Evolutionary conservation across 306 rosid species (phyloP).

Genomic region (Rosa chinensis): DNA sequence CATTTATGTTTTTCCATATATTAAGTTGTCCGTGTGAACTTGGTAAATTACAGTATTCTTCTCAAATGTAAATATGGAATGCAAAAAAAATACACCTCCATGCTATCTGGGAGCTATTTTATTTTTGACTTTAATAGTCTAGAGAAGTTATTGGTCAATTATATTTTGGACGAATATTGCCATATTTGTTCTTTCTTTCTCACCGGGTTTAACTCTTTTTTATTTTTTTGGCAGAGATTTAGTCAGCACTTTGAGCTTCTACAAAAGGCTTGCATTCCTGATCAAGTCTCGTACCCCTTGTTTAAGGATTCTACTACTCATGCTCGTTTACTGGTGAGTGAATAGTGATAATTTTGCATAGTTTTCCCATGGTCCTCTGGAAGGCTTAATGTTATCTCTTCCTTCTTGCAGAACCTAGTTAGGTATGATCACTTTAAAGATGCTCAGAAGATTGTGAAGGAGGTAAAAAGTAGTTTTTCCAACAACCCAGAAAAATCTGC

Average conservation of each 20-base stretch:
- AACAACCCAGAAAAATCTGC: slow-evolving; percentile 70
- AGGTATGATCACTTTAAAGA: slow-evolving; percentile 84
- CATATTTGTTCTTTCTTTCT: slow-evolving; percentile 4
- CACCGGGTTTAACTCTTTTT: not conserved
- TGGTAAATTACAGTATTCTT: not conserved
- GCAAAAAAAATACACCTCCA: not conserved
- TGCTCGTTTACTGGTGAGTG: slow-evolving; percentile 69
- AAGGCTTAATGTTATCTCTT: slow-evolving; percentile 14
- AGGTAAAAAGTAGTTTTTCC: slow-evolving; percentile 64
- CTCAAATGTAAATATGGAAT: not conserved
- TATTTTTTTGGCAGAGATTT: slow-evolving; percentile 61
- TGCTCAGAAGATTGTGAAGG: slow-evolving; percentile 85
- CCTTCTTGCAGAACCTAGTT: slow-evolving; percentile 53
- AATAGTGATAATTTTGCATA: not conserved
- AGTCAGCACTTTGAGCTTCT: slow-evolving; percentile 92
- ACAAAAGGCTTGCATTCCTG: slow-evolving; percentile 85
- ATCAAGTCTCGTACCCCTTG: slow-evolving; percentile 54
- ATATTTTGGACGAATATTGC: not conserved
- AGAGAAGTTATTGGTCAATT: not conserved
- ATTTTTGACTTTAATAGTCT: not conserved
- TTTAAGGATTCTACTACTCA: slow-evolving; percentile 57
- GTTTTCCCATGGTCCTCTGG: not conserved
- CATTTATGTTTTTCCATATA: slow-evolving; percentile 2
- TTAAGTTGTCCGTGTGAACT: not conserved
- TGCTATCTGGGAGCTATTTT: not conserved